A percentile compares a stretch with the other conserved stretches of the same genome.
These are phyloP conservation scores for Cutaneotrichosporon cutaneum DNA, from an alignment of 1,284 basidiomycete genomes.

Conservation along the genomic window DNA sequence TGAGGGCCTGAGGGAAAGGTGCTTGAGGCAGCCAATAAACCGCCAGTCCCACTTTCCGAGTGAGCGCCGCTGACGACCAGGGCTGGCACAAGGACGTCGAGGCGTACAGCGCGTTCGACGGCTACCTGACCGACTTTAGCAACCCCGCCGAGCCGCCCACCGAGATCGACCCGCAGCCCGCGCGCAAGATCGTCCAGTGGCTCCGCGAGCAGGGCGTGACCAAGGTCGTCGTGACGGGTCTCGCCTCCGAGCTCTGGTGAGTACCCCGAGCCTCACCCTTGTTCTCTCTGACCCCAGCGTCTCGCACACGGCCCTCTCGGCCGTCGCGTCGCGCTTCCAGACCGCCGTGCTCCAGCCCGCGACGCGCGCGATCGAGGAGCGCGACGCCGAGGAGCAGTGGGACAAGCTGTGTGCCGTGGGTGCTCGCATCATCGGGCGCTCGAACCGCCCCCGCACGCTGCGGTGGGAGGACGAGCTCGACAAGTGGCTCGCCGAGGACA, in stretches of 20 bases:
- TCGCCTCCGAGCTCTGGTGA: constrained; percentile 65
- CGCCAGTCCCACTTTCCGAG: no score
- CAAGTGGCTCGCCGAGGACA: not conserved
- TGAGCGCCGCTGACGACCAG: constrained; percentile 29
- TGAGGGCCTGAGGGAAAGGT: no score
- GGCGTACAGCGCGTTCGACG: constrained; percentile 59
- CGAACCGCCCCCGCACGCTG: not conserved
- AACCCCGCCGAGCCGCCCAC: constrained; percentile 25
- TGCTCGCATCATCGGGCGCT: constrained; percentile 17
- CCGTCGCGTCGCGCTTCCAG: constrained; percentile 29
- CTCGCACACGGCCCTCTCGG: constrained; percentile 32
- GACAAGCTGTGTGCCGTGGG: constrained; percentile 18
- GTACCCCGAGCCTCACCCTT: not conserved
- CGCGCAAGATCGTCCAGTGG: constrained; percentile 43
- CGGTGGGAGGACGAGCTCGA: constrained; percentile 20
- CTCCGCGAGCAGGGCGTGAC: constrained; percentile 52
- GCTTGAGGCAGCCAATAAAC: not conserved
- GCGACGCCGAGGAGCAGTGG: constrained; percentile 12
- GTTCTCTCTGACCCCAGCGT: constrained; percentile 25
- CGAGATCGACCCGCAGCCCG: constrained; percentile 32
- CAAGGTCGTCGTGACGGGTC: constrained; percentile 59
- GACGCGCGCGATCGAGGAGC: constrained; percentile 28
- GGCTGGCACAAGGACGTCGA: constrained; percentile 56
- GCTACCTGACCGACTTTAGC: constrained; percentile 33
- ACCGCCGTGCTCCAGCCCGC: constrained; percentile 33